Percentiles rank a stretch among this genome's conserved stretches.
Evolutionary conservation across 306 rosid genomes (phyloP).

Genomic region (Quercus glauca): DNA sequence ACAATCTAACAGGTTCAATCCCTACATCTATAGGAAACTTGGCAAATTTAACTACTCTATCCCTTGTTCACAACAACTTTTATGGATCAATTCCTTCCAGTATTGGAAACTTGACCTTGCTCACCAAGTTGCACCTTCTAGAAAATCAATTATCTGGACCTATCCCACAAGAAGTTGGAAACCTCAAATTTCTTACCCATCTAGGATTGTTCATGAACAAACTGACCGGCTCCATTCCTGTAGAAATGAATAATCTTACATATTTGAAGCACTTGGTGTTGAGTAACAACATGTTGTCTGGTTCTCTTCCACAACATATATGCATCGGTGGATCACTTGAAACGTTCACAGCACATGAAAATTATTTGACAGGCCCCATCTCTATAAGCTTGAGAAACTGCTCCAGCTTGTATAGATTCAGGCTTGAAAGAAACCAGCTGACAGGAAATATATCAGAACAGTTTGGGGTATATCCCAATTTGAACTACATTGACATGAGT

Average conservation of each 20-base stretch:
- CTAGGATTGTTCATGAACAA: neutral
- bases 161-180: no score
- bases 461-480: conserved; percentile 37
- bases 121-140: no score
- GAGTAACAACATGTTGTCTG: conserved; percentile 5
- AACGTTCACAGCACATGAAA: neutral
- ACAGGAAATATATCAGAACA: conserved; percentile 32
- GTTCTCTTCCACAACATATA: neutral
- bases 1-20: conserved; percentile 18
- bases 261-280: neutral
- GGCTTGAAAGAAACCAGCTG: conserved; percentile 26
- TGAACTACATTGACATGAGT: conserved; percentile 20
- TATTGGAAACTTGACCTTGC: conserved; percentile 14
- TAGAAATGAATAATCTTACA: neutral
- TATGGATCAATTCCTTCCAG: conserved; percentile 15
- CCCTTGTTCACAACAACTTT: neutral
- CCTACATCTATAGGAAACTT: conserved; percentile 17
- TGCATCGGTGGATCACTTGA: neutral
- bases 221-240: conserved; percentile 10
- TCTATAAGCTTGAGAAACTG: neutral
- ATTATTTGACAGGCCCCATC: no score
- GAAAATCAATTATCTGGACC: no score
- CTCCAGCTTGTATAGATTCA: conserved; percentile 28
- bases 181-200: neutral
- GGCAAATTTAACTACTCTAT: neutral